phyloP scores from a whole-genome alignment of 306 rosid genomes.

The Medicago ruthenica region DNA sequence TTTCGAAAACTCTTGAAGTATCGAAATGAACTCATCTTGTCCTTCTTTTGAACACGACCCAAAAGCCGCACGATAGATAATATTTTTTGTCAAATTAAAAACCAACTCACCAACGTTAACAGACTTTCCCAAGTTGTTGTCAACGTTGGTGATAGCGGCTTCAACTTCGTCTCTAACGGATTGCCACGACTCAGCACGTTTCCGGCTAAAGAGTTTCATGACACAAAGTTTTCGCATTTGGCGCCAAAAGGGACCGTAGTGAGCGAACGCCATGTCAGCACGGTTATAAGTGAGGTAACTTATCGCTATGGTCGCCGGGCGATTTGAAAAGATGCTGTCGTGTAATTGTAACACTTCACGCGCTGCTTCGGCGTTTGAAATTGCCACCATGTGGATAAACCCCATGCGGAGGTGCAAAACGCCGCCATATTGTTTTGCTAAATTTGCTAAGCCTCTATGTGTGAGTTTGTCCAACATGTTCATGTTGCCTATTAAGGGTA shows the following conservation, averaged over 20 bases:
- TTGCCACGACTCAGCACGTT: slow-evolving; percentile 71
- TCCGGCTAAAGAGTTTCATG: slow-evolving; percentile 75
- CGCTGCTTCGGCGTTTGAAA: slow-evolving; percentile 67
- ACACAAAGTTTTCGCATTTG: slow-evolving; percentile 86
- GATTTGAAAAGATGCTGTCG: slow-evolving; percentile 74
- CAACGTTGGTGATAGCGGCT: slow-evolving; percentile 20
- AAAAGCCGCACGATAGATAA: slow-evolving; percentile 71
- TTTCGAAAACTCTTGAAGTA: slow-evolving; percentile 77
- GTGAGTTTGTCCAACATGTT: slow-evolving; percentile 70
- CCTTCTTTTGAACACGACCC: slow-evolving; percentile 60
- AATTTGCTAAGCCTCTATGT: slow-evolving; percentile 69
- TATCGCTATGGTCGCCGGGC: slow-evolving; percentile 78
- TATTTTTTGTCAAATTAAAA: slow-evolving; percentile 58
- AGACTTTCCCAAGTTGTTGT: slow-evolving; percentile 30
- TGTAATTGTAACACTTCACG: slow-evolving; percentile 74
- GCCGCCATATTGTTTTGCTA: slow-evolving; percentile 73
- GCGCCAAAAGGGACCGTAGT: slow-evolving; percentile 89
- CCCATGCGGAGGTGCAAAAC: slow-evolving; percentile 74
- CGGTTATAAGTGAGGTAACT: slow-evolving; percentile 74
- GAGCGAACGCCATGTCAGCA: slow-evolving; percentile 87
- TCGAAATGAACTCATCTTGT: slow-evolving; percentile 70
- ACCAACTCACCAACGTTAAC: slow-evolving; percentile 71
- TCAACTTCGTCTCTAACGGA: slow-evolving; percentile 77
- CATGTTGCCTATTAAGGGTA: slow-evolving; percentile 77
- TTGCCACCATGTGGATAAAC: slow-evolving; percentile 65